A percentile compares a stretch with the other conserved stretches of the same genome.
Conservation (phyloP, 192 early-diverging fungal genomes). For the Rhizophagus clarus region DNA sequence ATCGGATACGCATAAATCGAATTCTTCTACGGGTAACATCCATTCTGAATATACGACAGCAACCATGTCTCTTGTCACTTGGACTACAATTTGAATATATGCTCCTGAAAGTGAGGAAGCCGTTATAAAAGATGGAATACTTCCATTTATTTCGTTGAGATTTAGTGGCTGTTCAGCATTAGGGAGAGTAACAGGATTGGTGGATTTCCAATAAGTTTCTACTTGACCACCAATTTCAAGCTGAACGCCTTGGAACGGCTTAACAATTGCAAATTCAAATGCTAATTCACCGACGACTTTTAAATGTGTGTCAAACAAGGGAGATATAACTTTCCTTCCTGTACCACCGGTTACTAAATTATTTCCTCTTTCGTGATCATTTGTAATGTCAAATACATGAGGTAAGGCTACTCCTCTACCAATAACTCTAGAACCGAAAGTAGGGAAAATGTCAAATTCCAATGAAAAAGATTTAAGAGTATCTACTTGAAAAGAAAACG, state of each 20-base stretch:
- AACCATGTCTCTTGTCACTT: conserved; percentile 84
- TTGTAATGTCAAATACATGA: conserved; percentile 57
- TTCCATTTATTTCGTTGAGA: conserved; percentile 15
- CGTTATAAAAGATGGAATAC: conserved; percentile 73
- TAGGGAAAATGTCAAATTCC: conserved; percentile 96
- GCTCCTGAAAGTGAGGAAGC: conserved; percentile 90
- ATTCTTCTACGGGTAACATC: conserved; percentile 61
- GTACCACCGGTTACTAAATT: conserved; percentile 33
- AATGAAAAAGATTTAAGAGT: conserved; percentile 73
- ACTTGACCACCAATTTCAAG: conserved; percentile 95
- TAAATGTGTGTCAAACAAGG: conserved; percentile 90
- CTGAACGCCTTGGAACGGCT: conserved; percentile 84
- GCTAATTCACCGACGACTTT: conserved; percentile 89
- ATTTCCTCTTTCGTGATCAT: conserved; percentile 37
- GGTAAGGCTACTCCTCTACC: conserved; percentile 84
- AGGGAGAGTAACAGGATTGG: conserved; percentile 63
- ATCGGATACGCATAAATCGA: conserved; percentile 57
- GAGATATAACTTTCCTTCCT: conserved; percentile 46
- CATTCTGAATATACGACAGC: conserved; percentile 86
- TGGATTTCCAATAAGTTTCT: conserved; percentile 99
- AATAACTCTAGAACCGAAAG: conserved; percentile 93
- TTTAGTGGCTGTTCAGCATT: conserved; percentile 31
- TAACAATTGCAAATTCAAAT: conserved; percentile 81
- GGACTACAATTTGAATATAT: conserved; percentile 87
- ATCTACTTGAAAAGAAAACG: conserved; percentile 86